Evolutionary conservation across 2,329 filamentous ascomycete genomes (phyloP), one percentile per base, ranked within the genome.

Genomic region (Ceratocystis albifundus): DNA sequence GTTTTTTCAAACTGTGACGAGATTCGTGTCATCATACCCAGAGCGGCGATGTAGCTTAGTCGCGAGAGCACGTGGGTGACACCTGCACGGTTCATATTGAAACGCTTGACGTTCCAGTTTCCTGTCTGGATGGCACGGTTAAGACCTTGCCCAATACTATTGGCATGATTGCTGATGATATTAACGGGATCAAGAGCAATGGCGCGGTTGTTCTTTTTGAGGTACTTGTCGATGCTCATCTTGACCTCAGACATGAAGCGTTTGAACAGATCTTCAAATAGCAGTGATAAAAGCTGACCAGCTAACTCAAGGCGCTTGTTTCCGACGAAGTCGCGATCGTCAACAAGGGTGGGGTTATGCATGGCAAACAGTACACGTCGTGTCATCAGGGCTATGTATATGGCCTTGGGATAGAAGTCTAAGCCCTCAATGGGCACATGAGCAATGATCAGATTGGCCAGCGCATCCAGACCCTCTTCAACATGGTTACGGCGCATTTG

Each of bases 11-110:
- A 99, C 78, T 99, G 94, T 82, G 89, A 95, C 75, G 88, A 94
- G 72, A 99, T 97, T 75, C 94, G 84, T 15, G 94, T 99, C 94
- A 99, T 99, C 95, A 99, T 99, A 69, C 95, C 95, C 32, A 99
- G 83, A 32, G 94, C 94, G 69, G 88, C 89, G 75, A 99, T 96
- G 74, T 97, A 99, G 75, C 93, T 97, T 66, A 99, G 80, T 69
- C 94, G 86, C 76, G 93, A 97, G 62, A 99, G 80, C 50, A 99
- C 91, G 75, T 99, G 94, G 0, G 95, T 97, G 25, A 99, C 91
- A 73, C 94, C 94, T 25, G 94, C 93, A 74, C 93, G 83, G 73
- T 97, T 95, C 94, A 99, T 99, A 76, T 93, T 91, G 79, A 99
- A 99, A 74, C 95, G 90, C 77, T 96, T 96, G 71, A 99, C 82